phyloP scores from a whole-genome alignment of 2,329 filamentous ascomycete genomes.

The Drechslera avenae region DNA sequence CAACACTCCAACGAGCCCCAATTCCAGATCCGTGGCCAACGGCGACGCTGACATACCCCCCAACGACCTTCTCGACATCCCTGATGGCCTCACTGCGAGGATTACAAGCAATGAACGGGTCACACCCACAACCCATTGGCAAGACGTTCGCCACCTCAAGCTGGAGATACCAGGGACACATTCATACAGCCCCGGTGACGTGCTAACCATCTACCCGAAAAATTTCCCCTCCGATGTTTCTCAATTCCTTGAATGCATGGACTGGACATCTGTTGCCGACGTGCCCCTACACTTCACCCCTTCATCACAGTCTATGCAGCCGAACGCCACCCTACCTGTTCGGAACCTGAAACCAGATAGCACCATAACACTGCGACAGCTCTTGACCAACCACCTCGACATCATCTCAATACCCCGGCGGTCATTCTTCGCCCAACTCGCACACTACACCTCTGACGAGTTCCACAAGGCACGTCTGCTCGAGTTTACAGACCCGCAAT shows the following conservation, averaged over 20 bases:
- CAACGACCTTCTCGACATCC: conserved; percentile 61
- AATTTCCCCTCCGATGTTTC: conserved; percentile 85
- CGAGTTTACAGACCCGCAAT: conserved; percentile 80
- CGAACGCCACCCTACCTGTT: conserved; percentile 47
- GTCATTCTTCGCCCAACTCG: conserved; percentile 79
- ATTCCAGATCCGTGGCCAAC: conserved; percentile 1
- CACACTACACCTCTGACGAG: conserved; percentile 72
- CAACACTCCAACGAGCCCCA: conserved; percentile 8
- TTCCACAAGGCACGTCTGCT: conserved; percentile 80
- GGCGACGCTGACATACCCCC: conserved; percentile 38
- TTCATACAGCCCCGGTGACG: conserved; percentile 73
- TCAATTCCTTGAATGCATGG: conserved; percentile 76
- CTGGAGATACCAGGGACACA: conserved; percentile 56
- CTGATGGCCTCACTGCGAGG: conserved; percentile 60
- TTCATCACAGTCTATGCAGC: conserved; percentile 35
- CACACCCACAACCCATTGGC: conserved; percentile 81
- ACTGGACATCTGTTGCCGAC: conserved; percentile 77
- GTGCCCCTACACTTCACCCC: conserved; percentile 62
- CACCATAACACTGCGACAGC: conserved; percentile 69
- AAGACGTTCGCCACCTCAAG: conserved; percentile 85
- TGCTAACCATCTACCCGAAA: conserved; percentile 81
- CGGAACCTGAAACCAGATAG: conserved; percentile 46
- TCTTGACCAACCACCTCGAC: conserved; percentile 84
- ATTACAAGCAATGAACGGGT: conserved; percentile 72
- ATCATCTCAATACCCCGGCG: conserved; percentile 87